These are phyloP conservation scores for Eucalyptus caleyi DNA, from an alignment of 345 rosid species.

Conservation along the genomic window DNA sequence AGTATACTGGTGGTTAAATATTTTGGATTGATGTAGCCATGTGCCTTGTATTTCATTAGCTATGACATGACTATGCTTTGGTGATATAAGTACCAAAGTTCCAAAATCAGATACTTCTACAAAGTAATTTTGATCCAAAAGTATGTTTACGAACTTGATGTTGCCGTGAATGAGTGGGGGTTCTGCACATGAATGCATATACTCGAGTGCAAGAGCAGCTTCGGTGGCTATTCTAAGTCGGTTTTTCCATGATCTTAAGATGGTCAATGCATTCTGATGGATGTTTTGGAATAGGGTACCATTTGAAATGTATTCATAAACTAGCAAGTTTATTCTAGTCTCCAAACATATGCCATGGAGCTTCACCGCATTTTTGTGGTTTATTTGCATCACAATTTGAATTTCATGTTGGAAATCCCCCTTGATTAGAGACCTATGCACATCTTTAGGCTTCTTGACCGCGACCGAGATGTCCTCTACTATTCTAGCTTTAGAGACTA, in stretches of 20 bases:
- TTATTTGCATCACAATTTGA: background rate
- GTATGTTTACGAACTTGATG: background rate
- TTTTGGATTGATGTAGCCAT: background rate
- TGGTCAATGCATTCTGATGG: background rate
- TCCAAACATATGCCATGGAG: background rate
- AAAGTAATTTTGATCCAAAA: background rate
- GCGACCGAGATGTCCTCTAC: background rate
- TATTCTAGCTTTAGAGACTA: too few relatives aligned
- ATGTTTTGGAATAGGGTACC: background rate
- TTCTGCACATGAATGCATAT: background rate
- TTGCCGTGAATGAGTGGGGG: background rate
- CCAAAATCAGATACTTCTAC: background rate
- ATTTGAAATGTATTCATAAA: background rate
- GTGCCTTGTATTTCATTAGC: background rate
- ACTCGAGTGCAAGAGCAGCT: background rate
- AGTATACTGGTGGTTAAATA: background rate
- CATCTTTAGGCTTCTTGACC: background rate
- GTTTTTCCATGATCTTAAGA: background rate
- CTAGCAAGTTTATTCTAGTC: background rate
- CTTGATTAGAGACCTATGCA: background rate
- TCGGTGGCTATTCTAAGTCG: rapidly evolving
- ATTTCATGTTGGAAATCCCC: background rate
- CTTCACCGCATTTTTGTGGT: background rate
- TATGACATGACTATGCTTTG: rapidly evolving
- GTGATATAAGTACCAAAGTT: background rate